Evolutionary conservation across 1,139 yeast species (phyloP).

Genomic region (Yamadazyma sp.): DNA sequence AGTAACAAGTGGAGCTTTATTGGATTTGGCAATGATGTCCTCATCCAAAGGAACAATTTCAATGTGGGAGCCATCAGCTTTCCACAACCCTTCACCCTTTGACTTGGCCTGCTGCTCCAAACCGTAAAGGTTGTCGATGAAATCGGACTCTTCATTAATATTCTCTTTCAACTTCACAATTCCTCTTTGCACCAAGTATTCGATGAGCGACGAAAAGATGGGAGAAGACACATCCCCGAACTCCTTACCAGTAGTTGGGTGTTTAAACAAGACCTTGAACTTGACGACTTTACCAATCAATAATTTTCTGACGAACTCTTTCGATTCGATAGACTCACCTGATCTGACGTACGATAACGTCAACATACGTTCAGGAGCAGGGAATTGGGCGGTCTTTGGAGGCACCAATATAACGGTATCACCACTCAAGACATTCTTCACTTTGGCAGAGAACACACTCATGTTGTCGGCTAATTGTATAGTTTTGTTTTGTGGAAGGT

Average conservation of each 20-base stretch:
- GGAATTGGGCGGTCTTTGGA: slow-evolving; percentile 41
- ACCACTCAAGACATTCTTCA: slow-evolving; percentile 70
- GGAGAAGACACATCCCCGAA: slow-evolving; percentile 75
- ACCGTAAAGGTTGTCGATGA: slow-evolving; percentile 22
- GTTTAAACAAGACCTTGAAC: slow-evolving; percentile 56
- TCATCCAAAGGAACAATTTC: slow-evolving; percentile 39
- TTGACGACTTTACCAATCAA: slow-evolving; percentile 68
- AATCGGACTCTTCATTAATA: slow-evolving; percentile 37
- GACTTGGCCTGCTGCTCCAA: slow-evolving; percentile 52
- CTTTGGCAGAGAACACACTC: slow-evolving; percentile 49
- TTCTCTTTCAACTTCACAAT: slow-evolving; percentile 64
- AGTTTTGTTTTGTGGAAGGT: slow-evolving; percentile 3
- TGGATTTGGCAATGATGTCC: slow-evolving; percentile 36
- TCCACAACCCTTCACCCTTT: slow-evolving; percentile 60
- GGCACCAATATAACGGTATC: slow-evolving; percentile 75
- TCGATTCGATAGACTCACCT: slow-evolving; percentile 48
- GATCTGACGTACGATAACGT: slow-evolving; percentile 66
- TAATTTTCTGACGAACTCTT: slow-evolving; percentile 63
- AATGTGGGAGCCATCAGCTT: slow-evolving; percentile 17
- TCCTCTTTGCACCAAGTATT: slow-evolving; percentile 58
- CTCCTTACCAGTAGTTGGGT: slow-evolving; percentile 55
- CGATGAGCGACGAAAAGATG: slow-evolving; percentile 58
- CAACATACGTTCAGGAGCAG: slow-evolving; percentile 58
- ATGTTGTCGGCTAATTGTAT: too few relatives aligned
- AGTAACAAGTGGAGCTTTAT: slow-evolving; percentile 46